A percentile compares a stretch with the other conserved stretches of the same genome.
These are phyloP conservation scores for Parsonsia alboflavescens DNA, from an alignment of 257 asterid species.

Conservation along the genomic window DNA sequence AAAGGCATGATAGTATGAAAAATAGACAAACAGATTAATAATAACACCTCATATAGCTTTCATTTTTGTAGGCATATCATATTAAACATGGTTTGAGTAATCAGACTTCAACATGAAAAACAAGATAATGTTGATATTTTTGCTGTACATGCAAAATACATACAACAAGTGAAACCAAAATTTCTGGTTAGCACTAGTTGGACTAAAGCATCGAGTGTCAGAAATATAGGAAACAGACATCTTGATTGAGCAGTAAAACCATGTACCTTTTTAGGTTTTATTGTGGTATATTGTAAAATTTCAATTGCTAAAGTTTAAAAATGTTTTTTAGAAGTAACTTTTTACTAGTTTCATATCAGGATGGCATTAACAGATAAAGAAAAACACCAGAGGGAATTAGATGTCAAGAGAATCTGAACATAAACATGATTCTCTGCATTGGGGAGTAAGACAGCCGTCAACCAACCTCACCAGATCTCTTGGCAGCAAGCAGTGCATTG, in stretches of 20 bases:
- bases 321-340: not conserved
- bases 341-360: not conserved
- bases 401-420: constrained; percentile 1
- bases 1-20: not conserved
- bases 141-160: not conserved
- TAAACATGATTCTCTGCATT: not conserved
- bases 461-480: constrained; percentile 81
- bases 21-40: not conserved
- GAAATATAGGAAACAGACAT: not conserved
- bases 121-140: not conserved
- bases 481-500: constrained; percentile 72
- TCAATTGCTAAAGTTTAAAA: not conserved
- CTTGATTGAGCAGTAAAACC: not conserved
- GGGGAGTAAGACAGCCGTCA: not conserved
- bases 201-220: not conserved
- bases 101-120: not conserved
- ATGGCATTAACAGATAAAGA: not conserved
- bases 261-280: not conserved
- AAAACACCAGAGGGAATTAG: not conserved
- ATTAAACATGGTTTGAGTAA: not conserved
- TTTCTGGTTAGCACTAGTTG: constrained; percentile 1
- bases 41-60: not conserved
- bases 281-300: not conserved
- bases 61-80: not conserved
- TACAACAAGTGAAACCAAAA: not conserved